phyloP scores from a whole-genome alignment of 805 yeast genomes.

The Ogataea parapolymorpha region DNA sequence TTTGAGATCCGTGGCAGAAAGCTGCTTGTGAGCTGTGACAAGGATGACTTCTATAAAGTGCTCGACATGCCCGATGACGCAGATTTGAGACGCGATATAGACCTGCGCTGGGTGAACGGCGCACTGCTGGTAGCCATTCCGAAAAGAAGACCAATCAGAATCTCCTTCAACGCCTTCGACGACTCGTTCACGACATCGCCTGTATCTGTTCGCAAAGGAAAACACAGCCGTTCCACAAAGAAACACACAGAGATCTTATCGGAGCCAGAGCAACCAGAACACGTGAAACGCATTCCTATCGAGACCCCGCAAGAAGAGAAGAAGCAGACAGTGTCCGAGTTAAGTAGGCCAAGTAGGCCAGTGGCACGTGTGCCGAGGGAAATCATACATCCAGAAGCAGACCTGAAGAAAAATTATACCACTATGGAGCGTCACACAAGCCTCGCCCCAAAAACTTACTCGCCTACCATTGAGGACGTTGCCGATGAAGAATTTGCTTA shows the following conservation, averaged over 20 bases:
- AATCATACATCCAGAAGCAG: background rate
- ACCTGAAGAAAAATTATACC: constrained; percentile 25
- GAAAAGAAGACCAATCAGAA: constrained; percentile 1
- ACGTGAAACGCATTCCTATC: background rate
- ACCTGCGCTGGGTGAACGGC: constrained; percentile 17
- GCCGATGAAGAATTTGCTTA: constrained; percentile 20
- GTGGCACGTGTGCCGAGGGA: background rate
- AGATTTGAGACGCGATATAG: constrained; percentile 15
- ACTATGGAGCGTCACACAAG: constrained; percentile 26
- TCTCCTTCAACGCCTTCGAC: constrained; percentile 1
- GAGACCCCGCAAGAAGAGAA: background rate
- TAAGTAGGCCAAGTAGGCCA: background rate
- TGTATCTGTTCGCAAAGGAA: background rate
- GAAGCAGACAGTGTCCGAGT: background rate
- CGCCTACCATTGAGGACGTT: constrained; percentile 22
- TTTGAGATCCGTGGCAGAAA: constrained; percentile 17
- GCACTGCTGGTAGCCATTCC: constrained; percentile 14
- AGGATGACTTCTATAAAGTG: constrained; percentile 22
- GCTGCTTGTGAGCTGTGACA: constrained; percentile 20
- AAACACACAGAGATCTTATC: too few species aligned
- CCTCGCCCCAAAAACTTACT: constrained; percentile 13
- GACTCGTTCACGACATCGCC: background rate
- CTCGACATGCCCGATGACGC: constrained; percentile 26
- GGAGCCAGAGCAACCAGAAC: background rate
- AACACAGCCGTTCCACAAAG: background rate